Percentiles rank a stretch among this genome's conserved stretches.
Evolutionary conservation across 108 stramenopile genomes (phyloP).

Genomic region (Skeletonema grethae): DNA sequence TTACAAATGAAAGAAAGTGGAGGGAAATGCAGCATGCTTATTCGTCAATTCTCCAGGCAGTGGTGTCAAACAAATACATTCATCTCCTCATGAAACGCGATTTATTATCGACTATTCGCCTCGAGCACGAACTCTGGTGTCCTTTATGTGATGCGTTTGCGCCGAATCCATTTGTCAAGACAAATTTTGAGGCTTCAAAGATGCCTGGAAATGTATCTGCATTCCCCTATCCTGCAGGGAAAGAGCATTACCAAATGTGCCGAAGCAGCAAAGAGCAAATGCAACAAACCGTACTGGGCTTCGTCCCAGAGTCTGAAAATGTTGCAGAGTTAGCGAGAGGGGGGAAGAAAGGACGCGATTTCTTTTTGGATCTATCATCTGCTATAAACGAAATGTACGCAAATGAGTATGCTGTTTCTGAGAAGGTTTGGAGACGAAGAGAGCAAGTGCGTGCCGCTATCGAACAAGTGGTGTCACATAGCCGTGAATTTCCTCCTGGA

Average conservation of each 20-base stretch:
- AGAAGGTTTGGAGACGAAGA: conserved; percentile 59
- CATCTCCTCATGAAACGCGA: conserved; percentile 68
- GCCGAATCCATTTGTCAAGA: conserved; percentile 39
- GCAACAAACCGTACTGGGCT: conserved; percentile 70
- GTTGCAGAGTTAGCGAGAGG: conserved; percentile 17
- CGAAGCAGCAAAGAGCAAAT: conserved; percentile 61
- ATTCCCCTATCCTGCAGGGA: conserved; percentile 51
- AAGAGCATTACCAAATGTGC: conserved; percentile 50
- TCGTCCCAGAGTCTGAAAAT: conserved; percentile 63
- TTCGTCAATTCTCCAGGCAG: conserved; percentile 48
- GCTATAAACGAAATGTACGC: conserved; percentile 60
- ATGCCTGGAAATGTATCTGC: conserved; percentile 17
- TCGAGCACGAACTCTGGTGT: conserved; percentile 86
- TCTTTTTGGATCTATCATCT: conserved; percentile 66
- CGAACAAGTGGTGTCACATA: conserved; percentile 58
- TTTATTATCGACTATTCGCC: conserved; percentile 59
- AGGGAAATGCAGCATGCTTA: conserved; percentile 82
- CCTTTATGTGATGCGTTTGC: conserved; percentile 85
- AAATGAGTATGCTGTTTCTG: conserved; percentile 51
- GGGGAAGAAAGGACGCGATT: conserved; percentile 8
- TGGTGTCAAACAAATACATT: conserved; percentile 57
- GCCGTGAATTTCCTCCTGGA: conserved; percentile 77
- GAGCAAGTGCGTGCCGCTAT: conserved; percentile 63
- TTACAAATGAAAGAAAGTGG: conserved; percentile 85
- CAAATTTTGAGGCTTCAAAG: conserved; percentile 10